A percentile compares a stretch with the other conserved stretches of the same genome.
These are phyloP conservation scores for Leishmania arabica DNA, from an alignment of 208 protist genomes.

Conservation along the genomic window DNA sequence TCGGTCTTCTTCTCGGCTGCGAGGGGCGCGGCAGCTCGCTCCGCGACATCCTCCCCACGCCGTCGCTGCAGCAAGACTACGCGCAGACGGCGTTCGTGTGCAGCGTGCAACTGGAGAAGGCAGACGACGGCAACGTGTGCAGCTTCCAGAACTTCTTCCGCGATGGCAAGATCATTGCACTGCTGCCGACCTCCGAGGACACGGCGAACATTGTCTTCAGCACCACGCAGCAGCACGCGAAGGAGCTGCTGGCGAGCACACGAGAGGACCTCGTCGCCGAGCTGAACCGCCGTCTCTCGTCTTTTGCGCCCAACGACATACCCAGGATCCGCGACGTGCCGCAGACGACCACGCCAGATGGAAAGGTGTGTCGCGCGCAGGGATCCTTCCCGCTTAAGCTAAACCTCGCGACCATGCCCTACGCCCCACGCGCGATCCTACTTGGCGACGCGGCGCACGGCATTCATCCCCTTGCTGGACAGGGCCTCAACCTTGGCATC, in stretches of 20 bases:
- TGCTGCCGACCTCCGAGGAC: conserved; percentile 77
- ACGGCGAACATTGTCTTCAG: conserved; percentile 87
- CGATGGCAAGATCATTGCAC: conserved; percentile 83
- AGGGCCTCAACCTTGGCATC: conserved; percentile 93
- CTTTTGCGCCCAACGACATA: conserved; percentile 77
- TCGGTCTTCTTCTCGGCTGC: conserved; percentile 77
- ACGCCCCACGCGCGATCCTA: conserved; percentile 62
- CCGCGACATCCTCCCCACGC: conserved; percentile 57
- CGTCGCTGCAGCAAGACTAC: conserved; percentile 81
- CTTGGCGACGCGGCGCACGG: conserved; percentile 90
- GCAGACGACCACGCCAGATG: conserved; percentile 40
- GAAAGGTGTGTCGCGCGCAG: conserved; percentile 50
- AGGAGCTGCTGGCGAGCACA: conserved; percentile 48
- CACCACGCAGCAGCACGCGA: conserved; percentile 69
- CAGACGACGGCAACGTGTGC: conserved; percentile 81
- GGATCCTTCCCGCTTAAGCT: conserved; percentile 77
- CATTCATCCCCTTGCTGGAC: conserved; percentile 93
- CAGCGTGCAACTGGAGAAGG: conserved; percentile 64
- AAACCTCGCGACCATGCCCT: conserved; percentile 65
- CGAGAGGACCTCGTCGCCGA: conserved; percentile 68
- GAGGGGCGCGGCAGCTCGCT: conserved; percentile 80
- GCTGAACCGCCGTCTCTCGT: conserved; percentile 65
- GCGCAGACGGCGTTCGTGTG: conserved; percentile 84
- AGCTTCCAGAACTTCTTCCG: conserved; percentile 90
- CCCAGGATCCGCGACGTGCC: conserved; percentile 74